Conservation (phyloP, 2,329 filamentous ascomycete species). For the Leptoxyphium fumago region DNA sequence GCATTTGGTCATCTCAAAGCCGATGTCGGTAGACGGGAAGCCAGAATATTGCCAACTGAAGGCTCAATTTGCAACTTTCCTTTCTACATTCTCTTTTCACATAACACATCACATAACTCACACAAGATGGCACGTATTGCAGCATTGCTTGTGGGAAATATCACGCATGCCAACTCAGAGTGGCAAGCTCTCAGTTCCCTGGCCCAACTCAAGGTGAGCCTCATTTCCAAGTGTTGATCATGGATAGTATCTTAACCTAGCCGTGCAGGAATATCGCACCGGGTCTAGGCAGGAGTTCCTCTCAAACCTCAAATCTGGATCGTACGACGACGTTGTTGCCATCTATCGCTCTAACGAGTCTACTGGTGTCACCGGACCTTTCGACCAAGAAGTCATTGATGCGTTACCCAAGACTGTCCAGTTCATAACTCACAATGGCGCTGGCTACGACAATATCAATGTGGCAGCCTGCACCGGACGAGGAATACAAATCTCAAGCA, state of each 20-base stretch:
- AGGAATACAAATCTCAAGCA: conserved; percentile 31
- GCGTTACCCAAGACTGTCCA: conserved; percentile 28
- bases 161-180: conserved; percentile 31
- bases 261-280: conserved; percentile 34
- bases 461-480: conserved; percentile 18
- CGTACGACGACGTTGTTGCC: conserved; percentile 40
- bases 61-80: too few relatives aligned
- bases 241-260: too few relatives aligned
- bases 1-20: too few relatives aligned
- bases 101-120: too few relatives aligned
- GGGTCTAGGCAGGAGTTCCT: conserved; percentile 43
- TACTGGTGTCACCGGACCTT: conserved; percentile 31
- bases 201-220: conserved; percentile 16
- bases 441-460: conserved; percentile 24
- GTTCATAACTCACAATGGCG: conserved; percentile 31
- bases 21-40: too few relatives aligned
- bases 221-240: neutral
- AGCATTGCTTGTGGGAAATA: conserved; percentile 31
- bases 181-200: conserved; percentile 27
- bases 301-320: conserved; percentile 37
- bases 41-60: too few relatives aligned
- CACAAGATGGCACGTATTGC: conserved; percentile 3
- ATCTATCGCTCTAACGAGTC: conserved; percentile 46
- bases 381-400: conserved; percentile 29
- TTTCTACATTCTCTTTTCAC: too few relatives aligned